Base-by-base conservation (phyloP, 2,329 filamentous ascomycete genomes). In the Hypoxylon sp. region DNA sequence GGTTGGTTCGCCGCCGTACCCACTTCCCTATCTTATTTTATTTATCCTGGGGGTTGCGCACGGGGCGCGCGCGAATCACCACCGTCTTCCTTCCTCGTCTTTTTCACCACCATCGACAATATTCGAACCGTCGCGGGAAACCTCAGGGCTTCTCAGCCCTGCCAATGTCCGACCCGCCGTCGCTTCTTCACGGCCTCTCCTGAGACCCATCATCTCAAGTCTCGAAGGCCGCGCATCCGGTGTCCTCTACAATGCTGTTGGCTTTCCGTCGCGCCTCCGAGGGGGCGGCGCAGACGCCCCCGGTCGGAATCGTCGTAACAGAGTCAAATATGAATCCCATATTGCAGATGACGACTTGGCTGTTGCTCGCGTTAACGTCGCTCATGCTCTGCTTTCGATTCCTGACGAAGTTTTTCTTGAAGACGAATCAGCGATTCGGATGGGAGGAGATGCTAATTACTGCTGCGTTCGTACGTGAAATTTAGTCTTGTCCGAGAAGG, bases 331-430 rank as follows among this genome's bases (percentile, higher is more conserved):
- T 61, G 63, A 71, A 71, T 31, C 69, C 69, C 11, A 71, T 71
- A 61, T 37, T 63, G 24, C 69, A 73, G 48, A 67, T 69, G 61
- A 48, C 66, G 2, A 72, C 72, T n/a, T 74, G 72, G 72, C 56
- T 74, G 1, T 57, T 74, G 13, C 66, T 73, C 6, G 71, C 69
- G 5, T 46, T 74, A 17, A 64, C 62, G 2, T 69, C 67, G 4
- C 69, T 74, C 13, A 67, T 73, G 58, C 37, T 73, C 7, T 52
- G 68, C 52, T 72, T 72, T 42, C 68, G 71, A 17, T 65, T 71
- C 29, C 56, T 74, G n/a, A 73, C 71, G 1, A 69, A 65, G 27
- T 71, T 72, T 19, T 72, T 64, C 63, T 58, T 73, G 59, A 74
- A 73, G 55, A 63, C 67, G 32, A 67, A 61, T 13, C 62, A 65